Evolutionary conservation across 2,329 filamentous ascomycete genomes (phyloP).

Genomic region (Diaporthe vaccinii): DNA sequence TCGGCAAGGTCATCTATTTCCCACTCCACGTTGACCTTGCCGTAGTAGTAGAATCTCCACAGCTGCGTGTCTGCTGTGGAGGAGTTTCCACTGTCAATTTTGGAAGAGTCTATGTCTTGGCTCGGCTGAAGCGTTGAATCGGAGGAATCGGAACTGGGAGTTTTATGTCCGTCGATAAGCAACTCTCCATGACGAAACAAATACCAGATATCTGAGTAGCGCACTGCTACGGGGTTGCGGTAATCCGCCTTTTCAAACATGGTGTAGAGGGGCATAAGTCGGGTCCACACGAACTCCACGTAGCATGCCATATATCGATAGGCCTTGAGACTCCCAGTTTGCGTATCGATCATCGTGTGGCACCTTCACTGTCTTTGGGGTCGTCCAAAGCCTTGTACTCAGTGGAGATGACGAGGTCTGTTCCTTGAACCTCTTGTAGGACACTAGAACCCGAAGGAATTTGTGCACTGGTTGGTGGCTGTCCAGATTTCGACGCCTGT

Average conservation of each 20-base stretch:
- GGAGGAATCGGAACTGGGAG: neutral
- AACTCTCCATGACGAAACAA: slow-evolving; percentile 30
- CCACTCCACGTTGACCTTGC: neutral
- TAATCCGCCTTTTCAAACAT: neutral
- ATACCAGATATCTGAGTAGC: slow-evolving; percentile 26
- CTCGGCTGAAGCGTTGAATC: neutral
- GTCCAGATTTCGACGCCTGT: neutral
- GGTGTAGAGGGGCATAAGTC: slow-evolving; percentile 7
- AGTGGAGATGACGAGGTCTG: neutral
- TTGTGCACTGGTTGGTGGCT: neutral
- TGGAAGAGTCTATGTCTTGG: neutral
- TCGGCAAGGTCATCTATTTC: neutral
- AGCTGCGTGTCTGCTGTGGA: neutral
- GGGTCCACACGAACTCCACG: slow-evolving; percentile 12
- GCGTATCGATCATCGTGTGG: neutral
- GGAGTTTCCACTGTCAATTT: neutral
- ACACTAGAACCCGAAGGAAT: neutral
- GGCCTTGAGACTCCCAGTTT: neutral
- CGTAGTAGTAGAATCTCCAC: neutral
- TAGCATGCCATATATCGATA: slow-evolving; percentile 33
- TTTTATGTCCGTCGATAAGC: neutral
- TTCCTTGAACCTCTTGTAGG: neutral
- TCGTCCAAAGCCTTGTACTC: no score
- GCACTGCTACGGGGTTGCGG: neutral
- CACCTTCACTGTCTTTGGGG: neutral